These are phyloP conservation scores for Voacanga thouarsii DNA, from an alignment of 257 asterid genomes.

Conservation along the genomic window DNA sequence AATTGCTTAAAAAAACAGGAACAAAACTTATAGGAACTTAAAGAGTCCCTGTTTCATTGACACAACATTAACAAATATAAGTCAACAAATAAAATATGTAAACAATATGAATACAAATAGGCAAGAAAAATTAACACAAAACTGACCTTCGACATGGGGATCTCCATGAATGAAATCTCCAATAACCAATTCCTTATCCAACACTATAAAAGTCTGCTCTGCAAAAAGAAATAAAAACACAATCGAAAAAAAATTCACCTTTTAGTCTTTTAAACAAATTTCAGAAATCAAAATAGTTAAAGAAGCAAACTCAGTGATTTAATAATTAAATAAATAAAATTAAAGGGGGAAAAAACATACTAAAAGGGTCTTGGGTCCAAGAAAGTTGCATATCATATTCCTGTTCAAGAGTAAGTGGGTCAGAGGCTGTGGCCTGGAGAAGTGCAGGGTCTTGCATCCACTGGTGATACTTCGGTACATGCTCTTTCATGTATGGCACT, in stretches of 20 bases:
- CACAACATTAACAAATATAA: background rate
- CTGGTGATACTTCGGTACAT: constrained; percentile 72
- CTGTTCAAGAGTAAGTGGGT: constrained; percentile 71
- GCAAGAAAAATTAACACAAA: background rate
- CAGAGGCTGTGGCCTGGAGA: constrained; percentile 91
- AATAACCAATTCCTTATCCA: constrained; percentile 68
- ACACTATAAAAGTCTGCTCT: constrained; percentile 88
- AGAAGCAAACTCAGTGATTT: background rate
- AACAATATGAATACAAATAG: background rate
- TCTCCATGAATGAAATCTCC: constrained; percentile 72
- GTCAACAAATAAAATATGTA: background rate
- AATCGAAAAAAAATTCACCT: background rate
- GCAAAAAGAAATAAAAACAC: constrained; percentile 26
- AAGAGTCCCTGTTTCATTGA: background rate
- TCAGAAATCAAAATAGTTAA: background rate
- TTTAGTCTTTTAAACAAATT: background rate
- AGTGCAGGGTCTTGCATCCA: constrained; percentile 94
- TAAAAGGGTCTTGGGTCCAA: constrained; percentile 79
- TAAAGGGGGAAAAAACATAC: constrained; percentile 27
- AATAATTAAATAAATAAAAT: background rate
- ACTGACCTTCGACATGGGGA: constrained; percentile 67
- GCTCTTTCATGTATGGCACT: constrained; percentile 90
- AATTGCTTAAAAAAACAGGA: background rate
- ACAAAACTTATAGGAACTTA: background rate
- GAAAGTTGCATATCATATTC: constrained; percentile 87